Base-by-base conservation (phyloP, 2,329 filamentous ascomycete species). In the Colletotrichum neosansevieriae region DNA sequence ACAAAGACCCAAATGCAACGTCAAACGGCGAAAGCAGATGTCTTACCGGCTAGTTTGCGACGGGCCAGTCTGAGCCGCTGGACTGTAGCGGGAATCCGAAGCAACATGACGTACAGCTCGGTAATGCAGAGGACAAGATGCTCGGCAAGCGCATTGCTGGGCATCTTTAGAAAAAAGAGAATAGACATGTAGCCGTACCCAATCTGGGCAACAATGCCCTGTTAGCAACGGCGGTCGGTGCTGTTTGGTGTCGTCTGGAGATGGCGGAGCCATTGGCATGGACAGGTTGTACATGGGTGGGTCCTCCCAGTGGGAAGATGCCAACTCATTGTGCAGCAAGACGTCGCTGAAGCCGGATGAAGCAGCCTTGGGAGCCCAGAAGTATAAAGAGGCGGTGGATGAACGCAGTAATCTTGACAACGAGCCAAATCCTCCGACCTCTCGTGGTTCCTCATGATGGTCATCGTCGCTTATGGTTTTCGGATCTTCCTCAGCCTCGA, bases 301-400 rank as follows among this genome's bases (percentile, higher is more conserved):
- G 69, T 63, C 66, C 40, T 60, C 61, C 68, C 57, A 67, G 69
- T 68, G 64, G 56, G 64, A 71, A 50, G 58, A 59, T 71, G 70
- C 70, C 70, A 71, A 49, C 70, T 70, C 70, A 71, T 69, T 71
- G 61, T 71, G 70, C 70, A 71, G 61, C 63, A 60, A 66, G 42
- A 56, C 58, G 58, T 70, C 47, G 63, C 67, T 69, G 67, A 70
- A 69, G 64, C 63, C 64, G 67, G 67, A 66, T 59, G 44, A 63
- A 61, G 51, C 45, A 44, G 51, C 49, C 50, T 47, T 38, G 36
- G 53, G 38, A 58, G 58, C 21, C 36, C 42, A 13, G 44, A 21
- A 51, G 50, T 69, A 69, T 69, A 69, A 69, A 68, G 58, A 67
- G 67, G 67, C 63, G 67, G 67, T 63, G 63, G 63, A 47, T 32